Base-by-base conservation (phyloP, 495 filamentous ascomycete species). In the Daldinia loculata region DNA sequence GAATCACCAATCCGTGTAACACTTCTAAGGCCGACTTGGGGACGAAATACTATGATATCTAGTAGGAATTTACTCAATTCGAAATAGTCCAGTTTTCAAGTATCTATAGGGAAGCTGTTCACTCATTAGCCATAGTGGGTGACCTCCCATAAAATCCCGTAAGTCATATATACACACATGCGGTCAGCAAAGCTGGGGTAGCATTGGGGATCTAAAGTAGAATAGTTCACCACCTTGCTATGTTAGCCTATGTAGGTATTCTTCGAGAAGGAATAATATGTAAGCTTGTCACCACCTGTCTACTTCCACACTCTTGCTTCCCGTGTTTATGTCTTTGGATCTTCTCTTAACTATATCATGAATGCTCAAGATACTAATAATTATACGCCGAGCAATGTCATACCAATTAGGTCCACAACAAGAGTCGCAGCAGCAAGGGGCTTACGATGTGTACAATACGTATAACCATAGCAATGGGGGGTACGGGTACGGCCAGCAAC, bases 331-430 rank as follows among this genome's bases (percentile, higher is more conserved):
- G 29, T 2, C 17, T 19, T 48, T 38, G 29, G 4, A 48, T 12
- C 26, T 36, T 61, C 24, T 17, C 41, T 29, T 58, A n/a, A 29
- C 26, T 15, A 32, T 39, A 55, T 43, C 41, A 66, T 73, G 66
- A 66, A 24, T 53, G 30, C 24, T 51, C 52, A 27, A 41, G 29
- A 63, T 39, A 65, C 24, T 43, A 30, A 15, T 32, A 60, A 60
- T 39, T 17, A 24, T 32, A 66, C 15, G 38, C 57, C 15, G 50
- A 66, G 50, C 66, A 22, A 74, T 74, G 71, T 74, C 71, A 51
- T 74, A 74, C 41, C 61, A 74, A 55, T 43, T 74, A 19, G 66
- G 66, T 22, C 66, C 71, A 8, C 8, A 62, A 39, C 61, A 66
- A 43, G 66, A 56, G 17, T 38, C 53, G 32, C 41, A 30, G 53